These are phyloP conservation scores for Ottelia alismoides DNA, from an alignment of 106 monocot species.

Conservation along the genomic window DNA sequence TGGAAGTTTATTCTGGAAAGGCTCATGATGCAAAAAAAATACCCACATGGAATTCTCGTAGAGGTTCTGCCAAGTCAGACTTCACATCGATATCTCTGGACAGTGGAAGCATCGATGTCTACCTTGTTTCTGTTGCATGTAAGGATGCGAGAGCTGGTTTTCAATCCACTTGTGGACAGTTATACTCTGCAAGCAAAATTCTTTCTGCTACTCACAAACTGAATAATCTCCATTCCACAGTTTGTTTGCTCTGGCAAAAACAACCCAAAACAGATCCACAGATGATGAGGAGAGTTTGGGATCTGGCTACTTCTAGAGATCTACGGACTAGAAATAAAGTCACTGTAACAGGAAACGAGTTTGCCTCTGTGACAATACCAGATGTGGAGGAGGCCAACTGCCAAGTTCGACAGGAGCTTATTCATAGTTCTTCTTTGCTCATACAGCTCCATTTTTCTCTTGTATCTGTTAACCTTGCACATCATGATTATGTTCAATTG, in stretches of 20 bases:
- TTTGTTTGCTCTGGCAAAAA: conserved; percentile 61
- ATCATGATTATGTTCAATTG: conserved; percentile 35
- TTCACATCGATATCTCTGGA: conserved; percentile 42
- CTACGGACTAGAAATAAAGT: conserved; percentile 42
- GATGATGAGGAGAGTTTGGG: conserved; percentile 65
- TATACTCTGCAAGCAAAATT: conserved; percentile 38
- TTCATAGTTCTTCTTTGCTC: conserved; percentile 56
- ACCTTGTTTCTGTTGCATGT: conserved; percentile 29
- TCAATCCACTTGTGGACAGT: not conserved
- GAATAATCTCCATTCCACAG: conserved; percentile 19
- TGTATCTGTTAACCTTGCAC: conserved; percentile 30
- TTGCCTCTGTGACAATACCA: conserved; percentile 47
- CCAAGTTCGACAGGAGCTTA: conserved; percentile 57
- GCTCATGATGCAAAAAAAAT: conserved; percentile 2
- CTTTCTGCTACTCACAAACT: conserved; percentile 22
- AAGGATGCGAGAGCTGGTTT: conserved; percentile 5
- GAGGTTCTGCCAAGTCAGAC: conserved; percentile 17
- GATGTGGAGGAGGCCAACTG: conserved; percentile 34
- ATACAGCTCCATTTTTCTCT: conserved; percentile 38
- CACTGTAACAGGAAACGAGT: conserved; percentile 32
- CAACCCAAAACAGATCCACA: conserved; percentile 65
- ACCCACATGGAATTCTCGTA: conserved; percentile 14
- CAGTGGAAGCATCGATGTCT: conserved; percentile 43
- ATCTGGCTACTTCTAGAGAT: conserved; percentile 42
- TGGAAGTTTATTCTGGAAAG: conserved; percentile 6